These are phyloP conservation scores for Aspergillus sp. DNA, from an alignment of 2,329 filamentous ascomycete species.

Conservation along the genomic window DNA sequence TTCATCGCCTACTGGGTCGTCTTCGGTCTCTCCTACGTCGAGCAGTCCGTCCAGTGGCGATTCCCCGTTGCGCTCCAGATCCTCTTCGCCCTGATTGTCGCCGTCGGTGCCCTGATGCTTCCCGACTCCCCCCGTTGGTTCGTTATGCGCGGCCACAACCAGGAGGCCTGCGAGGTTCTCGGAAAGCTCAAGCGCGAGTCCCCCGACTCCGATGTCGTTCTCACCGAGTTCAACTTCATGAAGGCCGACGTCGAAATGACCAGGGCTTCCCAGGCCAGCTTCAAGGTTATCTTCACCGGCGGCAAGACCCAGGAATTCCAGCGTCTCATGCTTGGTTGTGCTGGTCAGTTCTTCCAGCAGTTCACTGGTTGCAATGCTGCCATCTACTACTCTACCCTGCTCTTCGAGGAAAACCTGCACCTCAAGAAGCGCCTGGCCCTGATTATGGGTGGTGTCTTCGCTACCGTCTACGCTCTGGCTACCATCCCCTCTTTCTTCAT, in stretches of 20 bases:
- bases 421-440: conserved; percentile 20
- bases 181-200: conserved; percentile 43
- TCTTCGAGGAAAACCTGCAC: conserved; percentile 44
- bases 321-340: conserved; percentile 30
- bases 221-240: conserved; percentile 38
- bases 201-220: conserved; percentile 38
- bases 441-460: conserved; percentile 29
- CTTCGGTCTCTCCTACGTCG: conserved; percentile 35
- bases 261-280: conserved; percentile 31
- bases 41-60: conserved; percentile 40
- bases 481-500: conserved; percentile 30
- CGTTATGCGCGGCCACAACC: conserved; percentile 50
- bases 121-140: conserved; percentile 58
- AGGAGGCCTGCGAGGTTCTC: conserved; percentile 49
- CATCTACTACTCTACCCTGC: conserved; percentile 46
- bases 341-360: conserved; percentile 43
- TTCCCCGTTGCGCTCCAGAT: conserved; percentile 50
- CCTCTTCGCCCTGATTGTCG: conserved; percentile 36
- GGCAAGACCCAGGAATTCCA: conserved; percentile 34
- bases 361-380: conserved; percentile 48
- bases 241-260: conserved; percentile 45
- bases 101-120: conserved; percentile 29
- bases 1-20: conserved; percentile 38
- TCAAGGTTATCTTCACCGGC: conserved; percentile 27
- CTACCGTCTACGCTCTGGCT: conserved; percentile 28